phyloP scores from a whole-genome alignment of 2,329 filamentous ascomycete genomes.

The Diaporthe sp. region DNA sequence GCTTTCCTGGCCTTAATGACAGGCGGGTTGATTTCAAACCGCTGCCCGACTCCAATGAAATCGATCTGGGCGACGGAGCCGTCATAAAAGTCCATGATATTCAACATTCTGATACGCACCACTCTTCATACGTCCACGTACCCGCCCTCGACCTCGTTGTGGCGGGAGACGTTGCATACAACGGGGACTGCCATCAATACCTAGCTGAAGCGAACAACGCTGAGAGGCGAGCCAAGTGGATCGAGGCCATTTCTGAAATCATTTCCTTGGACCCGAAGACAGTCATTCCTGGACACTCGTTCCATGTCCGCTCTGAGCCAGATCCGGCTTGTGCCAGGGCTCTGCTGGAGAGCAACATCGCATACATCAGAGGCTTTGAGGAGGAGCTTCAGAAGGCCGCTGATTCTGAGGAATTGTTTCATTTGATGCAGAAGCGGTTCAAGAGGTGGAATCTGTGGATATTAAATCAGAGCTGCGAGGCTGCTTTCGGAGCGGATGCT shows the following conservation, averaged over 20 bases:
- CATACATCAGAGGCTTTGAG: constrained; percentile 7
- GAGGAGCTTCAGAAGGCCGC: background rate
- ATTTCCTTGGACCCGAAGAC: background rate
- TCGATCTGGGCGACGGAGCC: background rate
- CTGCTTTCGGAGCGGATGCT: background rate
- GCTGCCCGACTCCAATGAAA: background rate
- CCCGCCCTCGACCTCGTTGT: background rate
- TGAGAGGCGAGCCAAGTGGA: background rate
- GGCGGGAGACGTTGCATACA: constrained; percentile 9
- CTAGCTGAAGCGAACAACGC: background rate
- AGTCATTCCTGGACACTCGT: constrained; percentile 5
- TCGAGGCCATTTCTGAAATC: background rate
- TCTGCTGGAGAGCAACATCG: background rate
- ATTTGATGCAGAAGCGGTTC: background rate
- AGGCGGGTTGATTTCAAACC: background rate
- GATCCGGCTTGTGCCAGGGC: background rate
- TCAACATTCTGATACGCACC: background rate
- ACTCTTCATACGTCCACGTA: constrained; percentile 7
- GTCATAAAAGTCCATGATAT: background rate
- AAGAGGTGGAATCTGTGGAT: constrained; percentile 20
- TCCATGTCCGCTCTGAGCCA: constrained; percentile 1
- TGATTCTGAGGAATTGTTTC: background rate
- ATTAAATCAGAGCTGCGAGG: background rate
- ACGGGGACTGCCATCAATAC: constrained; percentile 13
- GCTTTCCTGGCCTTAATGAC: background rate